Percentiles rank a stretch among this genome's conserved stretches.
Conservation (phyloP, 2,329 filamentous ascomycete genomes). For the Aphanoascus verrucosus region DNA sequence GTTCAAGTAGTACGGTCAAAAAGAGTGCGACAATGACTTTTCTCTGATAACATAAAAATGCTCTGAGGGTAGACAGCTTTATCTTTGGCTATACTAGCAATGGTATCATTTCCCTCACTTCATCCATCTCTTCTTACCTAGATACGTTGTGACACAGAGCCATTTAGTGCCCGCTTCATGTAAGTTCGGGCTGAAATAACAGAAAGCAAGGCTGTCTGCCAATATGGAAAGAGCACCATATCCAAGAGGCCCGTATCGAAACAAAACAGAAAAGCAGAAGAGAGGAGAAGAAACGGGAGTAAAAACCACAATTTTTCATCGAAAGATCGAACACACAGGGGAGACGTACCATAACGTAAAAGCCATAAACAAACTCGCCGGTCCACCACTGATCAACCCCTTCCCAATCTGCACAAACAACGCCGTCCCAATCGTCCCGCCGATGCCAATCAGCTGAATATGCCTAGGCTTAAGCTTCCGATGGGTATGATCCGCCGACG, state of each 20-base stretch:
- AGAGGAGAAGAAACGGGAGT: constrained; percentile 8
- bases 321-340: background rate
- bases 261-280: background rate
- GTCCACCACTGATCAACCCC: constrained; percentile 33
- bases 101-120: too few species aligned
- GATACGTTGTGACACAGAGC: too few species aligned
- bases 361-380: constrained; percentile 36
- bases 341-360: constrained; percentile 37
- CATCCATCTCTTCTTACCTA: too few species aligned
- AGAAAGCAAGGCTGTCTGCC: too few species aligned
- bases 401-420: constrained; percentile 36
- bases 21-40: background rate
- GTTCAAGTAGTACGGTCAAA: background rate
- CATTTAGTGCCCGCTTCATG: too few species aligned
- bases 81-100: too few species aligned
- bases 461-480: constrained; percentile 37
- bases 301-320: background rate
- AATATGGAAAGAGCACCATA: too few species aligned
- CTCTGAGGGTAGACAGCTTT: too few species aligned
- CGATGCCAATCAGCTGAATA: constrained; percentile 40
- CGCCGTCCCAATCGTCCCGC: constrained; percentile 37
- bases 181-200: too few species aligned
- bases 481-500: constrained; percentile 27
- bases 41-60: too few species aligned
- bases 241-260: too few species aligned